Base-by-base conservation (phyloP, 2,329 filamentous ascomycete species). In the Diaporthe sp. region DNA sequence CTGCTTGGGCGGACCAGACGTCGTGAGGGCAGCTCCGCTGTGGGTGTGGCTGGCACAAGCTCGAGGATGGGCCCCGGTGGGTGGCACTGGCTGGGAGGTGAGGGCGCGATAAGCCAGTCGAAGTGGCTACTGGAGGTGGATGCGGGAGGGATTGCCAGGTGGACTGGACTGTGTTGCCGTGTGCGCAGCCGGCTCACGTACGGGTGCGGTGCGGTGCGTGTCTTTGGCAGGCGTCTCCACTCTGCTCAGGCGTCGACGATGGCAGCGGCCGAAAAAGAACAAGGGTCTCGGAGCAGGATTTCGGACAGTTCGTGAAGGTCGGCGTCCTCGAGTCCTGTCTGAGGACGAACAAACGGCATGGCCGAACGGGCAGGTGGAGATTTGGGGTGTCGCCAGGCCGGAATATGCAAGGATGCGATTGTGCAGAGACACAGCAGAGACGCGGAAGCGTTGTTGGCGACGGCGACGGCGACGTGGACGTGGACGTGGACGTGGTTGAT, bases 61-160 rank as follows among this genome's bases (percentile, higher is more conserved):
- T 65, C 49, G 12, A 31, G 31, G 25, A 8, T 51, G 31, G 61
- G 57, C 37, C 17, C 37, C 25, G 13, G 31, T 17, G 28, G 28
- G 3, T 25, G 49, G 19, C n/a, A 22, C n/a, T 71, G 67, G 25
- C 67, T 55, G 34, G 49, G 34, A 55, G 28, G 44, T 15, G 19
- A 68, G 67, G 10, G 49, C 28, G 28, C 34, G n/a, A 55, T 19
- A 46, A 78, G 17, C 75, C 31, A 6, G 81, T 83, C 28, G 62
- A 39, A 5, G 28, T 49, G 44, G 28, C 46, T n/a, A 39, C 44
- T 34, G 34, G 19, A 51, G 34, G 31, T 58, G 31, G 31, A 37
- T 19, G 55, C 31, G 55, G 31, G 37, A 39, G 25, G 39, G n/a
- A 46, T 17, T 46, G 25, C 13, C 60, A 46, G 25, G 37, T 62